Evolutionary conservation across 345 rosid species (phyloP), one percentile per base, ranked within the genome.

Genomic region (Eucalyptus rudis): DNA sequence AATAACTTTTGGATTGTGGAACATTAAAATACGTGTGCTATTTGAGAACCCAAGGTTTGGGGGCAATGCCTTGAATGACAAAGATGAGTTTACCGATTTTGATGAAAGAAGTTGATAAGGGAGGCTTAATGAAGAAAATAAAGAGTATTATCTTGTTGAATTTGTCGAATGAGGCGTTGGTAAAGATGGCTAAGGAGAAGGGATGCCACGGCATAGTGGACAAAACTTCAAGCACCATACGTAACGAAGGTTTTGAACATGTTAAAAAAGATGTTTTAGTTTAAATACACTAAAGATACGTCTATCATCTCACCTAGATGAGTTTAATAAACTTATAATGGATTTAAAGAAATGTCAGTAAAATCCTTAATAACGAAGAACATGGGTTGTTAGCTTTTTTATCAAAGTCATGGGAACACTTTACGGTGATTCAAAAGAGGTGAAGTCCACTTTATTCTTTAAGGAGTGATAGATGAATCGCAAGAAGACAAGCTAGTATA

Each of bases 171-270:
- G 31, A 59, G 31, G 31, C 0, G 0, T 59, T 27, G 3, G 14
- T 11, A 59, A 29, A 59, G n/a, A 13, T 27, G 31, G 31, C 27
- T 13, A 3, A 27, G 31, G 31, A 59, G 66, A 59, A 59, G 31
- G 31, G 4, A 59, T 59, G 66, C 1, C 1, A 0, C 4, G 14
- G 7, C 31, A 27, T 59, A 5, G 1, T 59, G 8, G 7, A 15
- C 66, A 59, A 59, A 59, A 12, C 7, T 59, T 59, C 31, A 59
- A 27, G n/a, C 16, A 59, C 31, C n/a, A 5, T 59, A 59, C 10
- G 14, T 6, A 59, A 3, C 1, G 8, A 59, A 59, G 31, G 31
- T 3, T 59, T 59, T 59, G 31, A 27, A 59, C 16, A 59, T 10
- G 14, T 58, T 58, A 11, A 58, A 58, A 25, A 24, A 5, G n/a